A percentile compares a stretch with the other conserved stretches of the same genome.
Evolutionary conservation across 2,329 filamentous ascomycete genomes (phyloP).

Genomic region (Verticillium nonalfalfae): DNA sequence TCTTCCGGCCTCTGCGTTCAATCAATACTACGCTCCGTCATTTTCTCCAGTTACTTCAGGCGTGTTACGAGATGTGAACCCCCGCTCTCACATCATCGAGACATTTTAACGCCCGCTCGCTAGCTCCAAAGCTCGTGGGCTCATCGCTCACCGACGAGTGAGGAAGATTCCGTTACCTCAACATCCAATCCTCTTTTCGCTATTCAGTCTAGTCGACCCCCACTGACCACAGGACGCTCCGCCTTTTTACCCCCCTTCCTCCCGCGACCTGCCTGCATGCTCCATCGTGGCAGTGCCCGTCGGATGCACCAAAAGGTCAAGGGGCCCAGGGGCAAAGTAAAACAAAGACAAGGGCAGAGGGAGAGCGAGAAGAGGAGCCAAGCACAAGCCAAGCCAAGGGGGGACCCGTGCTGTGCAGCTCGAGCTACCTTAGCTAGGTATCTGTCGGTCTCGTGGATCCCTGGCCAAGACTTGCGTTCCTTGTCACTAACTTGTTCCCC

Average conservation of each 20-base stretch:
- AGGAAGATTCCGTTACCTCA: neutral
- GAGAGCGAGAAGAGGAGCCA: neutral
- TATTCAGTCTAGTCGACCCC: neutral
- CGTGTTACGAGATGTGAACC: neutral
- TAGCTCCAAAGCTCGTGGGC: neutral
- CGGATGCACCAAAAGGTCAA: neutral
- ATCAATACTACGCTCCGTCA: neutral
- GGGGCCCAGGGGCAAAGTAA: neutral
- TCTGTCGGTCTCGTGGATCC: neutral
- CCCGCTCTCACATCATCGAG: neutral
- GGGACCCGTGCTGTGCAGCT: neutral
- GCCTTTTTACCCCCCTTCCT: neutral
- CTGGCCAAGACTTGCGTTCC: slow-evolving; percentile 10
- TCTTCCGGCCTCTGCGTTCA: neutral
- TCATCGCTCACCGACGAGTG: neutral
- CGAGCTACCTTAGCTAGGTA: neutral
- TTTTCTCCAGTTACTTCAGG: too few species aligned
- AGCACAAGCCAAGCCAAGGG: neutral
- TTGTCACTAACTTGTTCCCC: slow-evolving; percentile 10
- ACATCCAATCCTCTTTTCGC: neutral
- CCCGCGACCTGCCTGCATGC: neutral
- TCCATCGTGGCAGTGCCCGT: slow-evolving; percentile 1
- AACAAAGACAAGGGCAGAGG: neutral
- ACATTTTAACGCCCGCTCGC: neutral
- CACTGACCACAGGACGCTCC: neutral